Percentiles rank a stretch among this genome's conserved stretches.
Evolutionary conservation across 495 filamentous ascomycete genomes (phyloP).

Genomic region (Trichoderma parareesei): DNA sequence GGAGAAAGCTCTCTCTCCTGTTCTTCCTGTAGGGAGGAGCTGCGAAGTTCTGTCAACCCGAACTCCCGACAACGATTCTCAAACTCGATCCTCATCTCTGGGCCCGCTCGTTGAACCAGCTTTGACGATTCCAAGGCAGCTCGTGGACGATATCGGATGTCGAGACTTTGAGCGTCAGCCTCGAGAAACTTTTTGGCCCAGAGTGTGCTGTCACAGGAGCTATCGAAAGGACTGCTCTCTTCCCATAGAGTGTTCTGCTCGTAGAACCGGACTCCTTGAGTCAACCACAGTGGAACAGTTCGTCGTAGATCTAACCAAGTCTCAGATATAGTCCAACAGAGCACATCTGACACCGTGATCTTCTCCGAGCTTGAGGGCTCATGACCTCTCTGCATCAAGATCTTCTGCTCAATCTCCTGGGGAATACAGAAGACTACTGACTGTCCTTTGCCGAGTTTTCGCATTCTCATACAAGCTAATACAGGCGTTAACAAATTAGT

Average conservation of each 20-base stretch:
- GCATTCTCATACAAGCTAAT: constrained; percentile 59
- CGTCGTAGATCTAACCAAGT: constrained; percentile 42
- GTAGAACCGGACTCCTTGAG: constrained; percentile 46
- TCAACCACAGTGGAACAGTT: constrained; percentile 51
- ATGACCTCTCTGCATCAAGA: constrained; percentile 15
- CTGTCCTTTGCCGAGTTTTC: constrained; percentile 53
- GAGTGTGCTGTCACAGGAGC: background rate
- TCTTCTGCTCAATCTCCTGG: constrained; percentile 41
- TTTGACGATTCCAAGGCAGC: too few relatives aligned
- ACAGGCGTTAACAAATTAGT: constrained; percentile 13
- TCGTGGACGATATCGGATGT: too few relatives aligned
- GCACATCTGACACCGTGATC: constrained; percentile 37
- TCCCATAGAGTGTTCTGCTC: constrained; percentile 26
- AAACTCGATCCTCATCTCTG: constrained; percentile 24
- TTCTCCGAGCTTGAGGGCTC: background rate
- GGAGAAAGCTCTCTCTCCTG: constrained; percentile 61
- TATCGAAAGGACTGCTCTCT: constrained; percentile 8
- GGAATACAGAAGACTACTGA: constrained; percentile 52
- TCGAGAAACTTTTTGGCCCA: too few relatives aligned
- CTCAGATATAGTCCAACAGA: constrained; percentile 52
- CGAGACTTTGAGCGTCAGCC: too few relatives aligned
- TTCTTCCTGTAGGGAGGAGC: constrained; percentile 51
- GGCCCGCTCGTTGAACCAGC: too few relatives aligned
- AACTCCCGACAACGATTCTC: constrained; percentile 37
- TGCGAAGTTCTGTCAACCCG: constrained; percentile 23